Conservation (phyloP, 1,284 basidiomycete species). For the Lentinula novae-zelandiae region DNA sequence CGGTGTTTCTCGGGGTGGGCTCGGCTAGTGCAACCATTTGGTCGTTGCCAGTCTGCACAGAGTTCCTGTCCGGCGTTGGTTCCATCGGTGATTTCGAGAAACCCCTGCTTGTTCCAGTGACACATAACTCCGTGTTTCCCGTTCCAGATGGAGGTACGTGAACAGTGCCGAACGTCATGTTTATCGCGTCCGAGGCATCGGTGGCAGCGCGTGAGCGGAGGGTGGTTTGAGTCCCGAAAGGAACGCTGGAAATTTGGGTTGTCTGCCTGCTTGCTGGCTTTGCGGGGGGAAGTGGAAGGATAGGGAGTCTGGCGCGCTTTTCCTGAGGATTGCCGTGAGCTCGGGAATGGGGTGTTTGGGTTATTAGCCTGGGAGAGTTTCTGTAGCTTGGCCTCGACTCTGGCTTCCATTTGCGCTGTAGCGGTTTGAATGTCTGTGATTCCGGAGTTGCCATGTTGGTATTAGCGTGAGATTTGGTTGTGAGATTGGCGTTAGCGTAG, state of each 20-base stretch:
- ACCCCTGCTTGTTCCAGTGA: neutral
- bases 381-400: too few relatives aligned
- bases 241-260: neutral
- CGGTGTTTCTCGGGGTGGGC: neutral
- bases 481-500: too few relatives aligned
- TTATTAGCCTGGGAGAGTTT: too few relatives aligned
- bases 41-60: neutral
- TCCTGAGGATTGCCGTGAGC: too few relatives aligned
- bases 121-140: constrained; percentile 16
- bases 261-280: neutral
- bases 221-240: constrained; percentile 5
- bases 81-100: neutral
- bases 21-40: constrained; percentile 12
- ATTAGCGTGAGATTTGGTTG: too few relatives aligned
- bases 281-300: neutral
- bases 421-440: too few relatives aligned
- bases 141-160: neutral
- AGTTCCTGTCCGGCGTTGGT: neutral
- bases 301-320: neutral
- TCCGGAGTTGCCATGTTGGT: too few relatives aligned
- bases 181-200: neutral
- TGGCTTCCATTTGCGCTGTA: too few relatives aligned
- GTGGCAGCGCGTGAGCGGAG: neutral
- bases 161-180: neutral
- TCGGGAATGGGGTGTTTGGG: too few relatives aligned